Evolutionary conservation across 495 filamentous ascomycete species (phyloP), one percentile per base, ranked within the genome.

Genomic region (Penicillium argentinense): DNA sequence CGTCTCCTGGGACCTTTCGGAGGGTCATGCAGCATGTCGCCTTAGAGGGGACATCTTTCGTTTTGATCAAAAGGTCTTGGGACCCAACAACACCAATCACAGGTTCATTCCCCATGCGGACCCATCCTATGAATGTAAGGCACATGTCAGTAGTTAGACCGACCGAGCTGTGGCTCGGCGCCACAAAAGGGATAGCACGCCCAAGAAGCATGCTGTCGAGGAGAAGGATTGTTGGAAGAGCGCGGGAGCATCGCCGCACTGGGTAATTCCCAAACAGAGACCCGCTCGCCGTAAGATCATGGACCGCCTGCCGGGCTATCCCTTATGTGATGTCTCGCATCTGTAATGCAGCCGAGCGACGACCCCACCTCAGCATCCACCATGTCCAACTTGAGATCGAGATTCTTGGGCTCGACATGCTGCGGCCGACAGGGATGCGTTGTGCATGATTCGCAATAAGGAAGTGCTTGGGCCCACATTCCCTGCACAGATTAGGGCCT

Each of bases 241-340:
- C n/a, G 47, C 47, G 27, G n/a, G 49, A 49, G 46, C 54, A 30
- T 51, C 13, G 23, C 49, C 55, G 4, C 2, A 24, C 45, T 52
- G 33, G 43, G 49, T 25, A 51, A 59, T 50, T 48, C 18, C 22
- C 47, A 54, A 56, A 47, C 21, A 56, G 45, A 44, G 33, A 36
- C 33, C 33, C 33, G 33, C 45, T 24, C 38, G 43, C 43, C 32
- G 41, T 42, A 49, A 46, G 46, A 50, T 47, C 29, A 47, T 36
- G 34, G 21, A 29, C 16, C 11, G 30, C 9, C 18, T 37, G 34
- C 28, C 28, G 30, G 24, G 38, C n/a, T 39, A 53, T 53, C 54
- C 49, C 54, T 57, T 51, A 32, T 62, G 49, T 62, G 59, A 59
- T 56, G 49, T 49, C 52, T 62, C 59, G 48, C 48, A 47, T 55